Percentiles rank a stretch among this genome's conserved stretches.
Evolutionary conservation across 306 rosid species (phyloP).

Genomic region (Cucurbita maxima): DNA sequence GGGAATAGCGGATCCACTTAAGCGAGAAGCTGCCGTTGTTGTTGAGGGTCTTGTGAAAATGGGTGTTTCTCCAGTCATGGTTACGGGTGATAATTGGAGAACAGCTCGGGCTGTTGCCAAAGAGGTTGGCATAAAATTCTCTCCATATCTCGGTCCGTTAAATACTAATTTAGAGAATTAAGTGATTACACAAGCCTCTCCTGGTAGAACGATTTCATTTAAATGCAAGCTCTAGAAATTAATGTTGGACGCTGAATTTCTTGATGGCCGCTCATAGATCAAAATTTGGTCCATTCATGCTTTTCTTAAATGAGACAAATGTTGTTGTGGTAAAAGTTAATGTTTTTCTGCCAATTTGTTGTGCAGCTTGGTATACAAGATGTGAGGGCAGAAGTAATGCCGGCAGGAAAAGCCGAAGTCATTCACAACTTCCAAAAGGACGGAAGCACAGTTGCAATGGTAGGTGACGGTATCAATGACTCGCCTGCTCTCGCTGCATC

Average conservation of each 20-base stretch:
- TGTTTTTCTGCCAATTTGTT: neutral
- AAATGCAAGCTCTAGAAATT: neutral
- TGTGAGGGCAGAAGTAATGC: constrained; percentile 91
- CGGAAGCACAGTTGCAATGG: constrained; percentile 89
- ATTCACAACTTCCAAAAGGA: constrained; percentile 60
- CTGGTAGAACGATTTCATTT: neutral
- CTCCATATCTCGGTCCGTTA: neutral
- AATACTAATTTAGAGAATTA: neutral
- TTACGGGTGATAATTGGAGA: constrained; percentile 97
- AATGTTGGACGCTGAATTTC: neutral
- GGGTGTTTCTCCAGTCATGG: constrained; percentile 84
- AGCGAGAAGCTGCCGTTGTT: constrained; percentile 91
- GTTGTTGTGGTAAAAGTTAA: neutral
- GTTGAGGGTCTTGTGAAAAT: constrained; percentile 79
- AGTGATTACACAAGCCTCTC: neutral
- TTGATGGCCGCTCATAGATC: neutral
- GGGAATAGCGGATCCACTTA: constrained; percentile 90
- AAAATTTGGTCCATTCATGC: neutral
- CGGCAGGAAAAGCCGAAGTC: constrained; percentile 86
- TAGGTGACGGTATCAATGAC: constrained; percentile 94
- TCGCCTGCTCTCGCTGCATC: constrained; percentile 95
- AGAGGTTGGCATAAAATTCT: constrained; percentile 43
- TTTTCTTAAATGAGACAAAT: neutral
- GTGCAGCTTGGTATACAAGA: constrained; percentile 85
- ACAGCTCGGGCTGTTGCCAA: constrained; percentile 80